phyloP scores from a whole-genome alignment of 2,329 filamentous ascomycete species.

The Fusarium sp. region DNA sequence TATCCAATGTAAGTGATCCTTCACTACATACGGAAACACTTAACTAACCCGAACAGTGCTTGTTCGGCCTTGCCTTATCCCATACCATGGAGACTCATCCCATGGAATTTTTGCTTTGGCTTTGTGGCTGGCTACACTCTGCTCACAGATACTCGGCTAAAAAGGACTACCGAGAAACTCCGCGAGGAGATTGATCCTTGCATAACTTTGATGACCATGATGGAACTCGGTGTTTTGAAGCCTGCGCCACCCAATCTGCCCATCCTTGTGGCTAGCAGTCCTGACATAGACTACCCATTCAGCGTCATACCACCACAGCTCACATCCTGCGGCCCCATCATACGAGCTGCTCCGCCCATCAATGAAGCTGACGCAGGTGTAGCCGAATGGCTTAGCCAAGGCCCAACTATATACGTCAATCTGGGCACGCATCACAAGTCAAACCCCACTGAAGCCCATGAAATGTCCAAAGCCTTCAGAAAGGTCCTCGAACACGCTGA shows the following conservation, averaged over 20 bases:
- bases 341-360: not conserved
- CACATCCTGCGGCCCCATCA: not conserved
- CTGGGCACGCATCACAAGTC: not conserved
- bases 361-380: not conserved
- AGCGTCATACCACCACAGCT: not conserved
- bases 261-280: not conserved
- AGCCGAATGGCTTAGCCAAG: not conserved
- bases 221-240: not conserved
- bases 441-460: not conserved
- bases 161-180: not conserved
- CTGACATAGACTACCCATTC: not conserved
- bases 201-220: not conserved
- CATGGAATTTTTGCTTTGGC: not conserved
- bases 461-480: not conserved
- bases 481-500: not conserved
- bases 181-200: not conserved
- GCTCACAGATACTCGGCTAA: not conserved
- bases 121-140: not conserved
- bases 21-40: fast-evolving
- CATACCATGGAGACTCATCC: not conserved
- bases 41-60: fast-evolving
- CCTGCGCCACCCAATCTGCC: not conserved
- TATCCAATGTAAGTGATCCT: not conserved
- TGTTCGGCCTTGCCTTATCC: not conserved
- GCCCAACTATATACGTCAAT: not conserved